These are phyloP conservation scores for Raffaelea deltoideospora DNA, from an alignment of 2,329 filamentous ascomycete species.

Conservation along the genomic window DNA sequence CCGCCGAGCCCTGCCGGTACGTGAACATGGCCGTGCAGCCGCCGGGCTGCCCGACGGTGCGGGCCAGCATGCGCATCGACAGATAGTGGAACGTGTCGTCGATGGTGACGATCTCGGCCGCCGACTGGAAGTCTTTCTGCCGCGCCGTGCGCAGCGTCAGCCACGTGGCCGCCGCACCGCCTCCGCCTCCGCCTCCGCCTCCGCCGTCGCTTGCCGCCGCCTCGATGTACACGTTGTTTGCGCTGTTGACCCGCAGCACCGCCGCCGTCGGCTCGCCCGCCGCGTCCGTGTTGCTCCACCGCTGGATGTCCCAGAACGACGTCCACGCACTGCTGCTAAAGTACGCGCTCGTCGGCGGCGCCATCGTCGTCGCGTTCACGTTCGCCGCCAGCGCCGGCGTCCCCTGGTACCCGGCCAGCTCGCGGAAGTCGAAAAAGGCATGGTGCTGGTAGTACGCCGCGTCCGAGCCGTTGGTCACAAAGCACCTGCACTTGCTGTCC, in stretches of 20 bases:
- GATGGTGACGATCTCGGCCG: slow-evolving; percentile 30
- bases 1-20: slow-evolving; percentile 18
- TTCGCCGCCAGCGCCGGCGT: slow-evolving; percentile 13
- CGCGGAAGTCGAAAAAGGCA: slow-evolving; percentile 19
- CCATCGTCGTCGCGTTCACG: slow-evolving; percentile 8
- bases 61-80: slow-evolving; percentile 34
- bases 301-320: slow-evolving; percentile 16
- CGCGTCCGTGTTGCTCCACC: slow-evolving; percentile 11
- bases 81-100: slow-evolving; percentile 21
- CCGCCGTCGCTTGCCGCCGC: no score
- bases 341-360: slow-evolving; percentile 15
- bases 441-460: slow-evolving; percentile 16
- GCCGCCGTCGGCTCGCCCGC: slow-evolving; percentile 6
- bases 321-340: slow-evolving; percentile 15
- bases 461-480: slow-evolving; percentile 16
- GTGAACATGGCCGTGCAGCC: slow-evolving; percentile 39
- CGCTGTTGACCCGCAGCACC: slow-evolving; percentile 16
- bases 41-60: slow-evolving; percentile 30
- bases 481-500: slow-evolving; percentile 16
- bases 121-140: slow-evolving; percentile 26
- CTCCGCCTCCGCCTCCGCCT: slow-evolving; percentile 19
- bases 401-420: slow-evolving; percentile 11
- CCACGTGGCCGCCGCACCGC: slow-evolving; percentile 24
- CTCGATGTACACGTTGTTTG: slow-evolving; percentile 28
- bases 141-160: slow-evolving; percentile 32